These are phyloP conservation scores for Helicostylum pulchrum DNA, from an alignment of 192 early-diverging fungal species.

Conservation along the genomic window DNA sequence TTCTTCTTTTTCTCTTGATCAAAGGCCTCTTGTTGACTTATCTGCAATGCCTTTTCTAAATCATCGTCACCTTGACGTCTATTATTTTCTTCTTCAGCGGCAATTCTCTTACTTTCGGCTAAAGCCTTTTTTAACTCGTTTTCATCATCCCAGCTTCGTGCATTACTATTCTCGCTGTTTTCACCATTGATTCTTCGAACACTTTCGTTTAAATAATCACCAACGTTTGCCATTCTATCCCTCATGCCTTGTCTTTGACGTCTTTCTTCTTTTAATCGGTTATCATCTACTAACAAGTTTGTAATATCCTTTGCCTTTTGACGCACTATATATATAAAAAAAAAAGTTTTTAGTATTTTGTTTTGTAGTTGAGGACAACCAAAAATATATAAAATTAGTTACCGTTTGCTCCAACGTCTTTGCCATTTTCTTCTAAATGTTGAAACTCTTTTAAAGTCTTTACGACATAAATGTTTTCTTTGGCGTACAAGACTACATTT, in stretches of 20 bases:
- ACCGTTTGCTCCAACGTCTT: constrained; percentile 92
- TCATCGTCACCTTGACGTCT: constrained; percentile 28
- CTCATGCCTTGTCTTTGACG: constrained; percentile 62
- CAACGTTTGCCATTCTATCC: constrained; percentile 52
- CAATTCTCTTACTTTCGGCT: constrained; percentile 76
- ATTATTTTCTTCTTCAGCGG: constrained; percentile 43
- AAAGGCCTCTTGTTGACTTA: constrained; percentile 33
- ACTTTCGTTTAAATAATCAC: constrained; percentile 35
- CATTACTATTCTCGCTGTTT: constrained; percentile 18
- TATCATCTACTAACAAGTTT: constrained; percentile 74
- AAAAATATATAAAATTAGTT: not conserved
- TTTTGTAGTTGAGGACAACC: not conserved
- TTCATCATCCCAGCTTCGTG: constrained; percentile 68
- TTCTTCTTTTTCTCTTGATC: constrained; percentile 32
- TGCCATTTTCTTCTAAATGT: constrained; percentile 88
- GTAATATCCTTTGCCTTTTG: constrained; percentile 92
- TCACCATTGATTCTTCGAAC: not conserved
- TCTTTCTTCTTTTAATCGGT: constrained; percentile 73
- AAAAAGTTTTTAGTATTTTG: not conserved
- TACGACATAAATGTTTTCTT: constrained; percentile 88
- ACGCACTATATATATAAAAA: constrained; percentile 84
- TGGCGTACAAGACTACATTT: constrained; percentile 79
- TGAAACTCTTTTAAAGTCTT: constrained; percentile 98
- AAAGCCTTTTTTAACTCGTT: constrained; percentile 75
- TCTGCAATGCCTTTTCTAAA: constrained; percentile 28